These are phyloP conservation scores for Globisporangium apiculatum DNA, from an alignment of 352 stramenopile species.

Conservation along the genomic window DNA sequence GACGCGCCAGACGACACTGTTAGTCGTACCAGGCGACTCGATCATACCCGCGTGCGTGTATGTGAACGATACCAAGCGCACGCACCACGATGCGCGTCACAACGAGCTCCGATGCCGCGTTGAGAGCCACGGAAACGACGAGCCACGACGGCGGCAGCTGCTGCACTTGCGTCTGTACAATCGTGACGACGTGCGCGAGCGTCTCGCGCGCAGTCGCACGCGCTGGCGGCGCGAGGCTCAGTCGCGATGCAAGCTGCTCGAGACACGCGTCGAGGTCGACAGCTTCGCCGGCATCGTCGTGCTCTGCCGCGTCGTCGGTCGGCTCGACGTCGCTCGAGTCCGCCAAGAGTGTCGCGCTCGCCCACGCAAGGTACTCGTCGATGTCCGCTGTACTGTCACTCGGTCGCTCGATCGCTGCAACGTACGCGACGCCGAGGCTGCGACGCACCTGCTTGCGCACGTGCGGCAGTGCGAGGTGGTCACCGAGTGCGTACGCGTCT, in stretches of 20 bases:
- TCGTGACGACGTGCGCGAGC: constrained; percentile 15
- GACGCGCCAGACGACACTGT: too few relatives aligned
- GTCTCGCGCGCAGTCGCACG: not conserved
- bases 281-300: constrained; percentile 9
- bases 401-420: constrained; percentile 16
- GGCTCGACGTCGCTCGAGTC: constrained; percentile 22
- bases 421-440: constrained; percentile 40
- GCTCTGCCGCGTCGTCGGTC: constrained; percentile 6
- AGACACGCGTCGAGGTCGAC: constrained; percentile 10
- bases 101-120: constrained; percentile 36
- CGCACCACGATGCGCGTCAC: constrained; percentile 34
- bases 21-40: too few relatives aligned
- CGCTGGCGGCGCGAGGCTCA: not conserved
- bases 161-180: constrained; percentile 17
- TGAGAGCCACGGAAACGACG: constrained; percentile 33
- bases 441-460: constrained; percentile 37
- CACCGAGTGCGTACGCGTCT: constrained; percentile 32
- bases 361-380: constrained; percentile 25
- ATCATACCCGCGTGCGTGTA: too few relatives aligned
- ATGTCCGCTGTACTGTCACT: not conserved
- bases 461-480: constrained; percentile 35
- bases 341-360: constrained; percentile 28
- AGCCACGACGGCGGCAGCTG: constrained; percentile 33
- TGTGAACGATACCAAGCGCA: too few relatives aligned
- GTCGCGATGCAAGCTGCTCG: constrained; percentile 6